Percentiles rank a stretch among this genome's conserved stretches.
Evolutionary conservation across 2,329 filamentous ascomycete genomes (phyloP).

Genomic region (Fusarium robinianum): DNA sequence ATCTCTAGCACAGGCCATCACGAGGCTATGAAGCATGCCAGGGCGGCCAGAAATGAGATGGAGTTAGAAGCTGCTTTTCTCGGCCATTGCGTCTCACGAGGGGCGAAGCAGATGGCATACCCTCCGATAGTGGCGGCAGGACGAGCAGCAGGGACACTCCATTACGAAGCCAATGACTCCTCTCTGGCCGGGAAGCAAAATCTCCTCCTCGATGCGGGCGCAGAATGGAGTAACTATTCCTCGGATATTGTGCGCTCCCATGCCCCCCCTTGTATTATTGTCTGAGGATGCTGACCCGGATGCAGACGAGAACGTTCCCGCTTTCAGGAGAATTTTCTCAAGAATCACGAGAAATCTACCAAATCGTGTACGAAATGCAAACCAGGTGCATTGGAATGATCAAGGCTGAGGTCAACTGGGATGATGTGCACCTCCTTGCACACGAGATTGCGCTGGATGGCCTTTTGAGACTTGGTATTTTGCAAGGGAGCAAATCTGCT

Average conservation of each 20-base stretch:
- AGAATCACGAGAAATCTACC: constrained; percentile 76
- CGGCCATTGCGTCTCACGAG: constrained; percentile 73
- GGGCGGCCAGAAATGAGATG: constrained; percentile 72
- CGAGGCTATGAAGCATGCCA: constrained; percentile 64
- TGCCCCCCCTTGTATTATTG: neutral
- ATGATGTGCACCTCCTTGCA: constrained; percentile 78
- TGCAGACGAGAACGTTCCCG: constrained; percentile 82
- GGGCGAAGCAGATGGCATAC: constrained; percentile 84
- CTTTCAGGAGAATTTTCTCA: constrained; percentile 71
- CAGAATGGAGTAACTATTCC: constrained; percentile 74
- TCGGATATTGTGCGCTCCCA: constrained; percentile 60
- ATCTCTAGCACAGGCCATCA: constrained; percentile 71
- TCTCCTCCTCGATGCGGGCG: constrained; percentile 82
- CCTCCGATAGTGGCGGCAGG: constrained; percentile 83
- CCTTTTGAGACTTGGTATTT: constrained; percentile 73
- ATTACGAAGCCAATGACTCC: constrained; percentile 82
- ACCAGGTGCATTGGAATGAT: constrained; percentile 73
- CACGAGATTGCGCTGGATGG: constrained; percentile 83
- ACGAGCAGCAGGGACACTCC: constrained; percentile 78
- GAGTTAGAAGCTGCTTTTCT: constrained; percentile 84
- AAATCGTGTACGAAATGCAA: constrained; percentile 87
- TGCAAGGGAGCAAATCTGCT: constrained; percentile 69
- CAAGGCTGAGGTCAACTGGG: constrained; percentile 76
- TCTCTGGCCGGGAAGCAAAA: constrained; percentile 73
- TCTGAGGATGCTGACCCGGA: constrained; percentile 9